A percentile compares a stretch with the other conserved stretches of the same genome.
Evolutionary conservation across 2,329 filamentous ascomycete genomes (phyloP).

Genomic region (Ilyonectria sp.): DNA sequence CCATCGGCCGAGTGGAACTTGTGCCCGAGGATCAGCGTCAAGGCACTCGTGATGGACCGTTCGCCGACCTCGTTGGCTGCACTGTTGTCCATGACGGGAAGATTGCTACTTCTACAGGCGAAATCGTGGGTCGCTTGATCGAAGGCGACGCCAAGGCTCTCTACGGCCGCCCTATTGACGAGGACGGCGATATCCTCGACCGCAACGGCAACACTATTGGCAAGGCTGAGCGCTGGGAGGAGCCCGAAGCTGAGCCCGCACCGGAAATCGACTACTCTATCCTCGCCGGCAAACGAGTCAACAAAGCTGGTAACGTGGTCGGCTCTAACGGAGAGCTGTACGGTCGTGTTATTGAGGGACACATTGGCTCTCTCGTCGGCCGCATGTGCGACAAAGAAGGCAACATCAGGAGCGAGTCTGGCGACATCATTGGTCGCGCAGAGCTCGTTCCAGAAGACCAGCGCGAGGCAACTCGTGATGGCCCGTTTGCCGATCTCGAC

Average conservation of each 20-base stretch:
- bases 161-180: constrained; percentile 81
- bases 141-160: constrained; percentile 81
- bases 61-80: constrained; percentile 76
- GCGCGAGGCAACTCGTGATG: constrained; percentile 62
- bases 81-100: constrained; percentile 75
- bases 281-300: constrained; percentile 69
- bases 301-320: constrained; percentile 71
- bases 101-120: constrained; percentile 75
- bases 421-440: constrained; percentile 75
- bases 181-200: constrained; percentile 87
- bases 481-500: constrained; percentile 77
- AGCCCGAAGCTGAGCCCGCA: constrained; percentile 57
- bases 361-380: constrained; percentile 74
- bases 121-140: constrained; percentile 78
- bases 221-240: constrained; percentile 72
- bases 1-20: constrained; percentile 78
- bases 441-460: constrained; percentile 71
- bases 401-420: constrained; percentile 79
- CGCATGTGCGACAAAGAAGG: constrained; percentile 80
- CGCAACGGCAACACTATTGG: constrained; percentile 76
- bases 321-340: constrained; percentile 73
- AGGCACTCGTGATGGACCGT: constrained; percentile 76
- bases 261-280: constrained; percentile 67
- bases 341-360: constrained; percentile 78
- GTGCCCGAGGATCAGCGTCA: constrained; percentile 77